These are phyloP conservation scores for Russula sp. DNA, from an alignment of 768 basidiomycete genomes.

Conservation along the genomic window DNA sequence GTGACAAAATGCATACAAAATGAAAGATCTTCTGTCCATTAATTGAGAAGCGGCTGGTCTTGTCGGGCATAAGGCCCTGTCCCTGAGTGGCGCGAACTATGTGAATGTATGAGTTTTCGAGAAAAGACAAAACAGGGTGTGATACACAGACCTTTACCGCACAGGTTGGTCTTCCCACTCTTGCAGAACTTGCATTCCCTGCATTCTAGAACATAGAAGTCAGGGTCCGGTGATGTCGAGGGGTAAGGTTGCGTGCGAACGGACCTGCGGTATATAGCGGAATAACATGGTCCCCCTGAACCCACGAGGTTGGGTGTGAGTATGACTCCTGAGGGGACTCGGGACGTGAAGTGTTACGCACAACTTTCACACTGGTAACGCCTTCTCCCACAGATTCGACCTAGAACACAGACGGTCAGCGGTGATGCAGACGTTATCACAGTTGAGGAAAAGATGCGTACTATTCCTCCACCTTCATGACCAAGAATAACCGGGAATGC, in stretches of 20 bases:
- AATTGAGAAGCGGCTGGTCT: slow-evolving; percentile 80
- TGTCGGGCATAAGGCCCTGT: slow-evolving; percentile 92
- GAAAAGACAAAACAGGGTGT: not conserved
- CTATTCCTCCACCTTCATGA: slow-evolving; percentile 91
- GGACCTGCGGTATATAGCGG: slow-evolving; percentile 93
- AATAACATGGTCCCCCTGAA: slow-evolving; percentile 85
- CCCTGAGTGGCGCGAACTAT: slow-evolving; percentile 91
- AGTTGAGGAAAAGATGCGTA: slow-evolving; percentile 41
- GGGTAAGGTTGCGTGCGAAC: not conserved
- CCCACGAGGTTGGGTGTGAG: slow-evolving; percentile 6
- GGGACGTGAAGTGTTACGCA: slow-evolving; percentile 35
- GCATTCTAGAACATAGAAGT: slow-evolving; percentile 53
- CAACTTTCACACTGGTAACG: slow-evolving; percentile 71
- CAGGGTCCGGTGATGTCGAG: not conserved
- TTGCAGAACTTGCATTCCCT: slow-evolving; percentile 98
- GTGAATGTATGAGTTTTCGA: not conserved
- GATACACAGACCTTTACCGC: slow-evolving; percentile 67
- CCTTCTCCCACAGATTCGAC: slow-evolving; percentile 98
- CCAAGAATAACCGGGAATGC: slow-evolving; percentile 91
- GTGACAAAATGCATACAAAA: slow-evolving; percentile 59
- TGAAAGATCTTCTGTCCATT: slow-evolving; percentile 86
- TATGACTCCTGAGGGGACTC: slow-evolving; percentile 1
- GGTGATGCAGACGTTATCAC: slow-evolving; percentile 14
- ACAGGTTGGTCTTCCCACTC: slow-evolving; percentile 98
- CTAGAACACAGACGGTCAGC: slow-evolving; percentile 43